These are phyloP conservation scores for Botrytis sinoallii DNA, from an alignment of 2,329 filamentous ascomycete species.

Conservation along the genomic window DNA sequence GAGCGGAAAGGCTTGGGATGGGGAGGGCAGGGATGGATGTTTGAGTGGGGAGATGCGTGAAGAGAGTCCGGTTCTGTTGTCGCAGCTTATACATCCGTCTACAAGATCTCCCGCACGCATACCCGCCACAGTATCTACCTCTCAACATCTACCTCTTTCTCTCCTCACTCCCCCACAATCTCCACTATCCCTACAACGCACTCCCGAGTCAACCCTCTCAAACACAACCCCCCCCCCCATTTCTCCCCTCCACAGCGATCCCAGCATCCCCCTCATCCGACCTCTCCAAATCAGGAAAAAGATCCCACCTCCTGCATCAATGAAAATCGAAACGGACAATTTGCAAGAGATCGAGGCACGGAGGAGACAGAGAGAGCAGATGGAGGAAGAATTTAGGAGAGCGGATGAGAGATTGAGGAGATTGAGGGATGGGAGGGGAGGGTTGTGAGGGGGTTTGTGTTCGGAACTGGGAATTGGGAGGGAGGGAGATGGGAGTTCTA, in stretches of 20 bases:
- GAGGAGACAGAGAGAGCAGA: neutral
- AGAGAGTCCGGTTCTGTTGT: neutral
- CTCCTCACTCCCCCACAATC: neutral
- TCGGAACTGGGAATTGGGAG: too few species aligned
- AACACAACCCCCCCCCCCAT: neutral
- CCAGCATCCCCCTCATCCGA: neutral
- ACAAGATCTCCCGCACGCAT: neutral
- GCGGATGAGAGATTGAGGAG: constrained; percentile 17
- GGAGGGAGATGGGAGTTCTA: neutral
- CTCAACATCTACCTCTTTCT: neutral
- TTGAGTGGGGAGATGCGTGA: neutral
- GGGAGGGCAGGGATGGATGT: neutral
- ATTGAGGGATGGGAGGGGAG: constrained; percentile 18
- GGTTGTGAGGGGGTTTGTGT: neutral
- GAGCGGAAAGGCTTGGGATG: neutral
- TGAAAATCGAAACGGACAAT: too few species aligned
- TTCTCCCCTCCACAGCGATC: fast-evolving
- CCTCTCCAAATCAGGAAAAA: neutral
- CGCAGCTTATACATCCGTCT: neutral
- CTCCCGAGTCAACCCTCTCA: too few species aligned
- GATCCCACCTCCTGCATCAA: neutral
- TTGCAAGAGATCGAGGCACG: neutral
- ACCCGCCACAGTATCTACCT: neutral
- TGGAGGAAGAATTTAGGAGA: constrained; percentile 1
- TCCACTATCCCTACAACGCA: neutral